A percentile compares a stretch with the other conserved stretches of the same genome.
Conservation (phyloP, 129 eudicot genomes). For the Tagetes erecta region DNA sequence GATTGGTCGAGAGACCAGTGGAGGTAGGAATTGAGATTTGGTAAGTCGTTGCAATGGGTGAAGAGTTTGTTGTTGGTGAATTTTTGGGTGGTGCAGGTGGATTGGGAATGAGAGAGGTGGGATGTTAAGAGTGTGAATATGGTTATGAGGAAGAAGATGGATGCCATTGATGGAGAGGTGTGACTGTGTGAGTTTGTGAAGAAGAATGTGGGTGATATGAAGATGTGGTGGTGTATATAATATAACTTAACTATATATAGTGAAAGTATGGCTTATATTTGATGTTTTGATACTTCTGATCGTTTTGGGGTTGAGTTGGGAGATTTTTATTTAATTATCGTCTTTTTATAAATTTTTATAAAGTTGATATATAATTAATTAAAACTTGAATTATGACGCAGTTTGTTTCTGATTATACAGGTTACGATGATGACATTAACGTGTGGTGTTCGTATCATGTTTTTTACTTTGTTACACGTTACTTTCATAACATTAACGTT, state of each 20-base stretch:
- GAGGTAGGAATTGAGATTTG: constrained; percentile 55
- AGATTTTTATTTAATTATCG: too few species aligned
- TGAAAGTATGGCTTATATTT: neutral
- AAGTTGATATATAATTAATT: too few species aligned
- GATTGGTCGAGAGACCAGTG: constrained; percentile 59
- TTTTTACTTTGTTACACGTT: too few species aligned
- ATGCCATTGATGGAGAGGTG: constrained; percentile 46
- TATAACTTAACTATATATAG: neutral
- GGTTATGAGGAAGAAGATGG: constrained; percentile 13
- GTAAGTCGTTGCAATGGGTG: constrained; percentile 60
- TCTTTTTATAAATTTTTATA: too few species aligned
- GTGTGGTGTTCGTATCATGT: too few species aligned
- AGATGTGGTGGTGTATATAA: neutral
- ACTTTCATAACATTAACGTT: too few species aligned
- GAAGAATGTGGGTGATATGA: constrained; percentile 2
- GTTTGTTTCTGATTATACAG: too few species aligned
- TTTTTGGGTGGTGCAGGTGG: constrained; percentile 57
- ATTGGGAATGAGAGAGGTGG: constrained; percentile 31
- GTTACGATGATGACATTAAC: too few species aligned
- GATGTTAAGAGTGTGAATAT: constrained; percentile 26
- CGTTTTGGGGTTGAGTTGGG: too few species aligned
- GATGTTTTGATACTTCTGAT: neutral
- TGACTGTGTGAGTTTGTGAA: neutral
- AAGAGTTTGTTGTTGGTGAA: constrained; percentile 60
- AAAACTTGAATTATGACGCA: too few species aligned